phyloP scores from a whole-genome alignment of 176 grass and related monocot genomes.

The Aegilops tauschii region DNA sequence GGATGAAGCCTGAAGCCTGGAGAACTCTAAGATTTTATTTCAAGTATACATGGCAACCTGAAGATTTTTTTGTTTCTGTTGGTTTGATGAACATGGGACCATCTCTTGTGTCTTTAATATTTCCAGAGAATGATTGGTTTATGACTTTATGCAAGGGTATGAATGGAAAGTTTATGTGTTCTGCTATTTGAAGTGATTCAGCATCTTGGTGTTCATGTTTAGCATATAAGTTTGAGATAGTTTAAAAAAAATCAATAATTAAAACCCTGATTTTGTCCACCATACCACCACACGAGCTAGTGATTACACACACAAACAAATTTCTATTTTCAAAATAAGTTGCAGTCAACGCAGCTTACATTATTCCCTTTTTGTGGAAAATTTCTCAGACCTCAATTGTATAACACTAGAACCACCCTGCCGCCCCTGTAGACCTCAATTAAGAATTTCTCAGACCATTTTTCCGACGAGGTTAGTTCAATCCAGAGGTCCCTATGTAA shows the following conservation, averaged over 20 bases:
- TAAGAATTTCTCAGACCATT: no score
- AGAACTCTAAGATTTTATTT: neutral
- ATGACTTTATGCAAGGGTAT: neutral
- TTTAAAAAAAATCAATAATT: neutral
- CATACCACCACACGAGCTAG: no score
- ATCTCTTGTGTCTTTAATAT: neutral
- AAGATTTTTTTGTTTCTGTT: neutral
- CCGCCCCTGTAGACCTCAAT: no score
- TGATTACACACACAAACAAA: no score
- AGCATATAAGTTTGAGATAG: neutral
- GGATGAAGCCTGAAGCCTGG: neutral
- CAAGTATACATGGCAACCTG: neutral
- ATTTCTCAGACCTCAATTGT: no score
- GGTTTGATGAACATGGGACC: neutral
- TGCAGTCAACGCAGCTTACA: no score
- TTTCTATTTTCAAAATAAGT: no score
- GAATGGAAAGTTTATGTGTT: neutral
- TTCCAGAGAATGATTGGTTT: neutral
- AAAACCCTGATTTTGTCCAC: no score
- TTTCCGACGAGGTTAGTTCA: no score
- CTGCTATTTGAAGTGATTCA: slow-evolving; percentile 1
- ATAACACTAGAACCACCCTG: no score
- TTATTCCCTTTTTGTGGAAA: no score
- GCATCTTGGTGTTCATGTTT: neutral
- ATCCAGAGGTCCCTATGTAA: no score